Conservation (phyloP, 352 stramenopile genomes). For the Phytophthora cactorum region DNA sequence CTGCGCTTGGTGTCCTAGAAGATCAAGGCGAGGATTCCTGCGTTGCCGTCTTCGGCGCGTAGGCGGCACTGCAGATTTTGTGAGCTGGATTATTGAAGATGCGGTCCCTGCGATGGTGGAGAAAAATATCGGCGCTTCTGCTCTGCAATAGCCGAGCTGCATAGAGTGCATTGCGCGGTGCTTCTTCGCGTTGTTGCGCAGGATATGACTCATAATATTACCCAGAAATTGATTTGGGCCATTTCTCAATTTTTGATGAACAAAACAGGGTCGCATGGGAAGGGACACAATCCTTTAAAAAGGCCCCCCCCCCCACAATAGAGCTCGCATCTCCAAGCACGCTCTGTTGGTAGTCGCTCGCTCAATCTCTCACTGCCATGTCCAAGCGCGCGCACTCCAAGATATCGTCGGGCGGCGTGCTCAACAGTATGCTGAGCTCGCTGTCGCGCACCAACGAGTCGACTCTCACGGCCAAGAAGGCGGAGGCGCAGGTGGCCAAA, state of each 20-base stretch:
- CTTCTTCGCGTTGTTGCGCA: constrained; percentile 23
- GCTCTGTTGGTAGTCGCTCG: not conserved
- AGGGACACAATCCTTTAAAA: no score
- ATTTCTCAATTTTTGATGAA: no score
- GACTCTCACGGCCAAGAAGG: constrained; percentile 69
- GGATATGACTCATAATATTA: no score
- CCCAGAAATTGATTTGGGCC: no score
- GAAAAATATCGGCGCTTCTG: constrained; percentile 29
- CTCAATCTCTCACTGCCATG: constrained; percentile 37
- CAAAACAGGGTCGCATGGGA: no score
- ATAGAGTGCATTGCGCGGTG: constrained; percentile 24
- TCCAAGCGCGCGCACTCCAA: constrained; percentile 69
- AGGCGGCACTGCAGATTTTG: not conserved
- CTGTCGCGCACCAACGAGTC: constrained; percentile 83
- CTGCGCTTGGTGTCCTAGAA: not conserved
- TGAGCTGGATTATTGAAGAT: no score
- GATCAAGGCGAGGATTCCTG: not conserved
- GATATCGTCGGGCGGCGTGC: constrained; percentile 45
- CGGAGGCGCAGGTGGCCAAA: constrained; percentile 77
- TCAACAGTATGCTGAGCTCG: constrained; percentile 77
- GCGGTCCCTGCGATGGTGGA: constrained; percentile 9
- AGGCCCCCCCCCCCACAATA: not conserved
- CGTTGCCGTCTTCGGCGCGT: not conserved
- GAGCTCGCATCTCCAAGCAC: not conserved
- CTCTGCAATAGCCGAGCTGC: constrained; percentile 27